Conservation (phyloP, 352 stramenopile species). For the Phytophthora hibernalis region DNA sequence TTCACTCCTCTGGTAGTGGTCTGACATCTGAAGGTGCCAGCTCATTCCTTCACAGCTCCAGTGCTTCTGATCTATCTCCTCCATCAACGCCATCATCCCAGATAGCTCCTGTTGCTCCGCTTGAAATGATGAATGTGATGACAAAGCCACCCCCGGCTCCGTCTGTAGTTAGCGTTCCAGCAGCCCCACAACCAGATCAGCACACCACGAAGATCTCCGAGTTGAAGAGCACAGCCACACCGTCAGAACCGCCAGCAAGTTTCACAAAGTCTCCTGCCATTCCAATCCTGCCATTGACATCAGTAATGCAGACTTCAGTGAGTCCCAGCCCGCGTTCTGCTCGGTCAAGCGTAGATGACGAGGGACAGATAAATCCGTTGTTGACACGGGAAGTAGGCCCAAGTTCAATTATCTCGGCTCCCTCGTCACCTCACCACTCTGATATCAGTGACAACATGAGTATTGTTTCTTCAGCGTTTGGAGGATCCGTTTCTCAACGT, state of each 20-base stretch:
- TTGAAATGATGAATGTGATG: constrained; percentile 21
- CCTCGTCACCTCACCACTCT: constrained; percentile 28
- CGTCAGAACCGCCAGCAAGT: constrained; percentile 1
- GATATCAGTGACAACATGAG: constrained; percentile 34
- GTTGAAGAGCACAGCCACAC: constrained; percentile 5
- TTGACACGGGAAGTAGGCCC: constrained; percentile 10
- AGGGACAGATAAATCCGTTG: constrained; percentile 9
- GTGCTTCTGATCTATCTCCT: constrained; percentile 18
- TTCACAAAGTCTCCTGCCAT: constrained; percentile 20
- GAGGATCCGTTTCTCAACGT: constrained; percentile 17
- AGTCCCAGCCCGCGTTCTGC: constrained; percentile 22
- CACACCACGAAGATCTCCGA: constrained; percentile 5
- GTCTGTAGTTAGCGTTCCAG: background rate
- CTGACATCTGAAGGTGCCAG: background rate
- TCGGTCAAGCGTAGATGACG: constrained; percentile 33
- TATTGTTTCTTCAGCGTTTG: constrained; percentile 29
- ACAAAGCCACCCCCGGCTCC: constrained; percentile 14
- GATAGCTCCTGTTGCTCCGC: constrained; percentile 22
- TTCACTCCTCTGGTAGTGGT: constrained; percentile 13
- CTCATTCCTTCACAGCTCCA: constrained; percentile 15
- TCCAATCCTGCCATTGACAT: constrained; percentile 20
- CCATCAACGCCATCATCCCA: constrained; percentile 18
- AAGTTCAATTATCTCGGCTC: constrained; percentile 17
- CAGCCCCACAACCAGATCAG: constrained; percentile 9
- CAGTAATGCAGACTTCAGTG: constrained; percentile 18